phyloP scores from a whole-genome alignment of 176 grass and related monocot species.

The Eleusine indica region DNA sequence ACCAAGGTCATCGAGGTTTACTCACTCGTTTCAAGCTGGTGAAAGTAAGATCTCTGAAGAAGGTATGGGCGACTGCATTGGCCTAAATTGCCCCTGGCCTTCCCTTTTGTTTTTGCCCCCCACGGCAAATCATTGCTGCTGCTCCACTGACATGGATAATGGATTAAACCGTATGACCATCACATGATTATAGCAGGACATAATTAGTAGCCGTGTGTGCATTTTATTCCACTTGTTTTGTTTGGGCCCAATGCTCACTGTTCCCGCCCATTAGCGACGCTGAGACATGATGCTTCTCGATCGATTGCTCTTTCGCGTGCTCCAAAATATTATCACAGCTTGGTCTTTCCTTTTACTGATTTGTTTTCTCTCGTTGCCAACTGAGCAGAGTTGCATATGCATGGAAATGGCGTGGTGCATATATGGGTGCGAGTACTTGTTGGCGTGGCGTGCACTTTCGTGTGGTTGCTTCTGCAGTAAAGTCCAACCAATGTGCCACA shows the following conservation, averaged over 20 bases:
- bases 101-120: background rate
- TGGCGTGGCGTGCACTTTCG: background rate
- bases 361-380: background rate
- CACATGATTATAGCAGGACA: constrained; percentile 8
- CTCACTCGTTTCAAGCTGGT: background rate
- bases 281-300: constrained; percentile 30
- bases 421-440: background rate
- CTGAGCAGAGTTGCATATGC: background rate
- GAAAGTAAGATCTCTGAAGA: background rate
- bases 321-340: background rate
- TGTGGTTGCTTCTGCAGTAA: background rate
- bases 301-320: background rate
- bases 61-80: background rate
- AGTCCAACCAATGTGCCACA: background rate
- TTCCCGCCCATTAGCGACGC: background rate
- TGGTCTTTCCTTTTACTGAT: background rate
- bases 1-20: background rate
- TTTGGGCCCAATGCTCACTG: background rate
- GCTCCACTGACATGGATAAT: background rate
- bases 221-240: background rate
- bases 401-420: background rate
- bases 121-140: background rate
- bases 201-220: constrained; percentile 5
- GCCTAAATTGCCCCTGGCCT: background rate
- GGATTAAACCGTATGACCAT: background rate